phyloP scores from a whole-genome alignment of 2,329 filamentous ascomycete genomes.

The Talaromyces sp. region DNA sequence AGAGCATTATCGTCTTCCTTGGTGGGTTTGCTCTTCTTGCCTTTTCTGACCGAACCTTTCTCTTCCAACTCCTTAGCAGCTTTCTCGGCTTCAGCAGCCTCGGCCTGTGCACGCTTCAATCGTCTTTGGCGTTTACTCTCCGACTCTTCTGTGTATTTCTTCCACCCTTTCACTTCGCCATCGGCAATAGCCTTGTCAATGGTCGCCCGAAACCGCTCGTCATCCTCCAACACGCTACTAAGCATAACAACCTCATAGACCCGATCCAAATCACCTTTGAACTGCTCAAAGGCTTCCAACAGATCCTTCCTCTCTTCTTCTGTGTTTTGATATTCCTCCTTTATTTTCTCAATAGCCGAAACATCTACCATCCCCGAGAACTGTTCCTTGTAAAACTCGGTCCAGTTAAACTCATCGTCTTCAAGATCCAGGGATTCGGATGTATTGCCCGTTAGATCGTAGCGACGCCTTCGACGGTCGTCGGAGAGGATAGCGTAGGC shows the following conservation, averaged over 20 bases:
- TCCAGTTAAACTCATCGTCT: constrained; percentile 81
- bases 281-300: constrained; percentile 66
- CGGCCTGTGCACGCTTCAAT: constrained; percentile 57
- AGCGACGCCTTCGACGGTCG: constrained; percentile 70
- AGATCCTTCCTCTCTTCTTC: constrained; percentile 79
- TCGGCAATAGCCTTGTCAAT: constrained; percentile 74
- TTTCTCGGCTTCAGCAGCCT: constrained; percentile 68
- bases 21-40: constrained; percentile 45
- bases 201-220: constrained; percentile 73
- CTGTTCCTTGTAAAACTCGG: constrained; percentile 79
- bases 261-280: constrained; percentile 67
- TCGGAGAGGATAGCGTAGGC: constrained; percentile 92
- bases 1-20: constrained; percentile 45
- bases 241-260: constrained; percentile 84
- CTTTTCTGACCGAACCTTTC: constrained; percentile 52
- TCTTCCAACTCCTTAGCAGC: constrained; percentile 70
- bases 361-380: constrained; percentile 70
- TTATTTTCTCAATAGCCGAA: constrained; percentile 70
- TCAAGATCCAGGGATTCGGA: constrained; percentile 66
- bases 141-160: constrained; percentile 68
- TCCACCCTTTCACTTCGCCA: constrained; percentile 61
- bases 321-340: constrained; percentile 73
- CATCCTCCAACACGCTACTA: constrained; percentile 75
- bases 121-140: constrained; percentile 58
- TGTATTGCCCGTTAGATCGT: constrained; percentile 86